Evolutionary conservation across 1,284 basidiomycete genomes (phyloP), one percentile per base, ranked within the genome.

Genomic region (Pholiota adiposa): DNA sequence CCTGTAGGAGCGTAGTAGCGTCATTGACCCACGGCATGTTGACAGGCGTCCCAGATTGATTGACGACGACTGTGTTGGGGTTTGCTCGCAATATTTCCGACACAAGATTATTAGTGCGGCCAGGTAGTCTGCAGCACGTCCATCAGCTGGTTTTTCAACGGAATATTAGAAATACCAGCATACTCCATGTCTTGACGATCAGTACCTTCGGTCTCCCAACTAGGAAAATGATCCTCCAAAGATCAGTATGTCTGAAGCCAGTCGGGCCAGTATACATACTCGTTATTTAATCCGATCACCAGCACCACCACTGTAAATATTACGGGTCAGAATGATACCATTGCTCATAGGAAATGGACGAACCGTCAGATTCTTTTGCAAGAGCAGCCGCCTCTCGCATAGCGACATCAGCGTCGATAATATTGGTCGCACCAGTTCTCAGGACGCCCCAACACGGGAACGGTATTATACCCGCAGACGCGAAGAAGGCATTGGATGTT

Each of bases 1-100:
- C 77, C 70, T 84, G 82, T 23, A 85, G 55, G 8, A 84, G 61
- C 0, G 82, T 78, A n/a, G 67, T 60, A 2, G 77, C 77, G 40
- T 79, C 62, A 11, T 77, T 68, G 38, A 81, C 65, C 85, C 84
- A 86, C 9, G 83, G 83, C 73, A 86, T 79, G 40, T 76, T 69
- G 56, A 84, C 70, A 64, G 85, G 69, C 65, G 81, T 70, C 43
- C 79, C 81, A 8, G 81, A 80, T 67, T 86, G 84, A 56, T 81
- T 83, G 38, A 86, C 79, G 33, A 88, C 75, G 34, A 87, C 67
- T 0, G 83, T 81, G 36, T 80, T 79, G 0, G 78, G 74, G 66
- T 84, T 83, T 23, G 76, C 81, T 1, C 69, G 63, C 12, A 84
- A 71, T n/a, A 87, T 76, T 23, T 79, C 75, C 8, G 71, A 63